Base-by-base conservation (phyloP, 1,284 basidiomycete species). In the Neotropicomus parvogracilis region DNA sequence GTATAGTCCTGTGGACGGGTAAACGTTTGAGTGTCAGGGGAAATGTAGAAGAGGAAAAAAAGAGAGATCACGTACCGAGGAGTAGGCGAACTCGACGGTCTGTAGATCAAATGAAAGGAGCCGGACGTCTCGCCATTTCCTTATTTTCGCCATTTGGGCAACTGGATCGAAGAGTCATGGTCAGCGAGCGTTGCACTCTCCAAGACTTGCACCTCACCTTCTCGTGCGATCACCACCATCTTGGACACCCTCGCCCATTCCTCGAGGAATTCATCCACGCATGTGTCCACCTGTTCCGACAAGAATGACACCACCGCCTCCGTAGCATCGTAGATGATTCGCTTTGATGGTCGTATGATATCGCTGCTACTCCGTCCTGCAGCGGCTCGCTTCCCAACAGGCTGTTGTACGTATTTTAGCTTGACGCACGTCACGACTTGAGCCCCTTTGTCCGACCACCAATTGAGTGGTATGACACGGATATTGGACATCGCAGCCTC, bases 211-310 rank as follows among this genome's bases (percentile, higher is more conserved):
- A 11, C 59, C 70, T 56, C 59, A 86, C 89, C 81, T 73, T 94
- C 90, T 54, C 91, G 80, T 6, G 91, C 91, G 49, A 97, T 91
- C 33, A 93, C 87, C 14, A 93, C 88, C 77, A 95, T 90, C 68
- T 92, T 94, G 32, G 88, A 89, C 28, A 95, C 85, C 34, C 87
- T 77, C 42, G 89, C 88, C 91, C 93, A 95, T 63, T 93, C 91
- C 58, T 90, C 85, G 54, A 91, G 69, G 64, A 97, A 94, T 60
- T 90, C 85, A 48, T 87, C 82, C 16, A 97, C 88, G 62, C 91
- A 95, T 7, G 83, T 85, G 54, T 91, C 83, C 50, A 95, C 85
- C 59, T 92, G 81, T 52, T 89, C 83, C 1, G 90, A 91, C 39
- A 89, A 70, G 66, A 95, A 93, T 0, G 85, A 90, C 4, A 95